phyloP scores from a whole-genome alignment of 2,329 filamentous ascomycete genomes.

The Ramularia endophylla region DNA sequence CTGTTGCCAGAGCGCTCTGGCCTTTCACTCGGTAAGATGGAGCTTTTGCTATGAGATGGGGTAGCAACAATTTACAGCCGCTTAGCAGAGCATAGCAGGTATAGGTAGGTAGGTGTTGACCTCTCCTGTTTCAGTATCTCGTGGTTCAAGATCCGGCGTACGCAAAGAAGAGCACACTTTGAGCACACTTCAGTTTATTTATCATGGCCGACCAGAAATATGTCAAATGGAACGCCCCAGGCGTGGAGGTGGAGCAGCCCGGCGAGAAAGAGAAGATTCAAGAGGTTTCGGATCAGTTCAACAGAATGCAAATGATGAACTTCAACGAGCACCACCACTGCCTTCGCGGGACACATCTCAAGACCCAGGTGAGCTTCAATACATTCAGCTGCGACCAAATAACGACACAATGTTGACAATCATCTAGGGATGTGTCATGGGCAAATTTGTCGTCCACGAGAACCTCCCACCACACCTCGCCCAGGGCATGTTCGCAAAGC shows the following conservation, averaged over 20 bases:
- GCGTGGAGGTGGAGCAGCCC: slow-evolving; percentile 29
- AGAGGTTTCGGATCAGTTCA: slow-evolving; percentile 33
- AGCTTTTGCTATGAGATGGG: slow-evolving; percentile 12
- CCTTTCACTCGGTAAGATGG: slow-evolving; percentile 16
- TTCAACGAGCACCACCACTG: slow-evolving; percentile 35
- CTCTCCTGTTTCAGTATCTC: background rate
- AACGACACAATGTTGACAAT: too few species aligned
- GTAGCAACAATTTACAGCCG: slow-evolving; percentile 1
- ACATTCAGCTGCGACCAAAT: too few species aligned
- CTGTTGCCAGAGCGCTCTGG: slow-evolving; percentile 10
- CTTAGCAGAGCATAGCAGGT: slow-evolving; percentile 1
- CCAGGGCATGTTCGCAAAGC: slow-evolving; percentile 33
- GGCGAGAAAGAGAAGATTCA: slow-evolving; percentile 33
- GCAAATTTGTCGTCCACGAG: slow-evolving; percentile 29
- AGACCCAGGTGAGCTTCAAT: slow-evolving; percentile 28
- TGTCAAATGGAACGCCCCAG: slow-evolving; percentile 28
- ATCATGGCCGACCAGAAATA: slow-evolving; percentile 8
- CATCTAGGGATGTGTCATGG: slow-evolving; percentile 26
- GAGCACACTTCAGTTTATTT: background rate
- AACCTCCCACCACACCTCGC: slow-evolving; percentile 32
- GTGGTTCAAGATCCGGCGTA: background rate
- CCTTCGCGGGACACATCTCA: slow-evolving; percentile 34
- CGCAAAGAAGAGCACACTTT: background rate
- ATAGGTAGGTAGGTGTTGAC: background rate
- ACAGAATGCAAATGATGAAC: slow-evolving; percentile 36